phyloP scores from a whole-genome alignment of 129 eudicot species.

The Artemisia tridentata region DNA sequence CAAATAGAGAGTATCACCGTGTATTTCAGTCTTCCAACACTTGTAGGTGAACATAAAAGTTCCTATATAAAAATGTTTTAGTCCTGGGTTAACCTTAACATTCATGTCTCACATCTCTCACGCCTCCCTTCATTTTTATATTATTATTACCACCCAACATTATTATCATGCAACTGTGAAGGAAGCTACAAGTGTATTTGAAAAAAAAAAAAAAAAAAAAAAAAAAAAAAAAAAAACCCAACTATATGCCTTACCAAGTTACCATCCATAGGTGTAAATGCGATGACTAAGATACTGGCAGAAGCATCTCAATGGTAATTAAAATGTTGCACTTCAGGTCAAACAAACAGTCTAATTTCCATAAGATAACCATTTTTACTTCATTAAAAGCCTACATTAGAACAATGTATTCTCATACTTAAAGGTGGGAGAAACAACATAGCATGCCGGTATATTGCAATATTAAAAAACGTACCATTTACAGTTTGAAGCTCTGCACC shows the following conservation, averaged over 20 bases:
- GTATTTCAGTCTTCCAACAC: slow-evolving; percentile 2
- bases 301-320: not conserved
- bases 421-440: not conserved
- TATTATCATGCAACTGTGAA: too few species aligned
- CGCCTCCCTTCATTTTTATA: too few species aligned
- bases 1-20: not conserved
- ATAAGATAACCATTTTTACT: not conserved
- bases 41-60: not conserved
- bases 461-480: slow-evolving; percentile 41
- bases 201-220: too few species aligned
- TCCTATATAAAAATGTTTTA: too few species aligned
- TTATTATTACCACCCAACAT: too few species aligned
- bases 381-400: not conserved
- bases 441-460: not conserved
- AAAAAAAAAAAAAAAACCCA: too few species aligned
- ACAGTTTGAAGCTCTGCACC: slow-evolving; percentile 56
- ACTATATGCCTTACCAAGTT: too few species aligned
- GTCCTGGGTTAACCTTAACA: too few species aligned
- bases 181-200: too few species aligned
- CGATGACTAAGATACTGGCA: too few species aligned
- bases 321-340: not conserved
- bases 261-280: too few species aligned
- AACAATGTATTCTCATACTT: not conserved
- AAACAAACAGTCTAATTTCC: not conserved
- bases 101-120: too few species aligned